Conservation (phyloP, 2,329 filamentous ascomycete genomes). For the Xylariaceae sp. region DNA sequence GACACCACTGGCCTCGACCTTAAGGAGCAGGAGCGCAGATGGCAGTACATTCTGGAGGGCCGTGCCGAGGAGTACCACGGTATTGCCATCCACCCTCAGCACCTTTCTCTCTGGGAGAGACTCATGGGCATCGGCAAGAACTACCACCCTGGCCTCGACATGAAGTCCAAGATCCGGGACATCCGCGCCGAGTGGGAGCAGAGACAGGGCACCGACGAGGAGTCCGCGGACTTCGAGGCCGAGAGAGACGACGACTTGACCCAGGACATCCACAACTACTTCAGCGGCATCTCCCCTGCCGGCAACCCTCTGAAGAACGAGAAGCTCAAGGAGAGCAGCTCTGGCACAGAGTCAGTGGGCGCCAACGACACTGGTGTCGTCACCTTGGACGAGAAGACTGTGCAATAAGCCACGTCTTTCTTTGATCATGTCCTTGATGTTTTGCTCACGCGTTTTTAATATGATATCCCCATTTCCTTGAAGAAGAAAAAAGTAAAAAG, state of each 20-base stretch:
- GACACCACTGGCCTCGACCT: constrained; percentile 95
- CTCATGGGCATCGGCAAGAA: constrained; percentile 69
- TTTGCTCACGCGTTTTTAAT: neutral
- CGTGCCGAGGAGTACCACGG: constrained; percentile 82
- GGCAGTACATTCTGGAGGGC: constrained; percentile 77
- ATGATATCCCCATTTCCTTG: neutral
- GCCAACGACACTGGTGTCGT: constrained; percentile 2
- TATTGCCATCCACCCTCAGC: constrained; percentile 82
- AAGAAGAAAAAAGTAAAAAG: neutral
- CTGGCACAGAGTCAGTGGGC: constrained; percentile 2
- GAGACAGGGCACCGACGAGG: constrained; percentile 45
- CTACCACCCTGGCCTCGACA: constrained; percentile 80
- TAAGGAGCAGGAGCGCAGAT: constrained; percentile 94
- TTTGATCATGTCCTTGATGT: too few relatives aligned
- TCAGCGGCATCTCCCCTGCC: constrained; percentile 31
- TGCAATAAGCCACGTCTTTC: neutral
- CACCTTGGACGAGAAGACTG: constrained; percentile 8
- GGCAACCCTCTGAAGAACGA: constrained; percentile 23
- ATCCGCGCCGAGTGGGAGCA: constrained; percentile 62
- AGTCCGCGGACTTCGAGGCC: constrained; percentile 34
- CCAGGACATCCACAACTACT: constrained; percentile 51
- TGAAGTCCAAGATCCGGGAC: constrained; percentile 77
- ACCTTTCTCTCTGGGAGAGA: constrained; percentile 85
- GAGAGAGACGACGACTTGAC: constrained; percentile 49
- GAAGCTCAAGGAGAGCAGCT: constrained; percentile 19